Evolutionary conservation across 345 rosid genomes (phyloP), one percentile per base, ranked within the genome.

Genomic region (Eucalyptus curtisii): DNA sequence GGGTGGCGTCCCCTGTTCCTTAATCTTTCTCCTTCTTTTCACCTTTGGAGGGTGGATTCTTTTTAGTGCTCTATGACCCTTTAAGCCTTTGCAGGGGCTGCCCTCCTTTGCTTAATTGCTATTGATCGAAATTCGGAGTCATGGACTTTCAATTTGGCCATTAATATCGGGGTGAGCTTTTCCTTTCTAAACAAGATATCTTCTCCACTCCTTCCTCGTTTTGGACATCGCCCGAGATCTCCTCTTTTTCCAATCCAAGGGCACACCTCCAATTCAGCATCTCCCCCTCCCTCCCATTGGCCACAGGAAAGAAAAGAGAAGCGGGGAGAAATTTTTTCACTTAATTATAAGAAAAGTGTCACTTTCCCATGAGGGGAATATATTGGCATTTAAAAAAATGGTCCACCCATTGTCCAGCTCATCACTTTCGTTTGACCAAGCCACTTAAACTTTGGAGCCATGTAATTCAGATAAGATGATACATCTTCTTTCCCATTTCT

Each of bases 381-480:
- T 87, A 31, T 64, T 19, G 84, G 31, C 31, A 30, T 59, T 52
- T 27, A 0, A 64, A 57, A 57, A n/a, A 50, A 80, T 45, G 92
- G 92, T 91, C 91, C 91, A 90, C 82, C 91, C 59, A 86, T 85
- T 33, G 42, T 79, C 89, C 89, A 57, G 80, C 89, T 88, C 89
- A 88, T 59, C 22, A 19, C 71, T 79, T 88, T 30, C 48, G 44
- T 79, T 88, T 79, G 89, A 88, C 89, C 89, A 88, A 88, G 71
- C 86, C 81, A 87, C 49, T 76, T 22, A 33, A 24, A 37, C 82
- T 11, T 37, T 10, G 82, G 45, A 71, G 45, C 82, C 82, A 37
- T 71, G 59, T 40, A 40, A 50, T 37, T 86, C 25, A 50, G 40
- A 49, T 49, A 49, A 85, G 49, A 45, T 27, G 47, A 20, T 44